phyloP scores from a whole-genome alignment of 768 basidiomycete genomes.

The Artomyces pyxidatus region DNA sequence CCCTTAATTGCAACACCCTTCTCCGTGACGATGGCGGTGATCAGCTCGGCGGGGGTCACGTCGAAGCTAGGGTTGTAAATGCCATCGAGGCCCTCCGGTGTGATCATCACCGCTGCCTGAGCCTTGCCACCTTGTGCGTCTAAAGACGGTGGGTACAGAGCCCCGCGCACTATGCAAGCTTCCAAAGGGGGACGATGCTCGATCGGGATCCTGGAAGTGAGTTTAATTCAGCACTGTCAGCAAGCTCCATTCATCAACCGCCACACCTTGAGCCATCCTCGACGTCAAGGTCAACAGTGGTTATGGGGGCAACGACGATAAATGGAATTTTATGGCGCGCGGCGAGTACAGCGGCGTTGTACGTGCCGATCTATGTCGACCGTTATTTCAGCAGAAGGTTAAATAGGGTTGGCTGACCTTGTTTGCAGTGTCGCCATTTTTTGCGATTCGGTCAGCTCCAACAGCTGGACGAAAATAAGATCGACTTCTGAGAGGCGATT shows the following conservation, averaged over 20 bases:
- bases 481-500: neutral
- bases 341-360: constrained; percentile 91
- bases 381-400: neutral
- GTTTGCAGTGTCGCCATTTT: constrained; percentile 96
- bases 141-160: constrained; percentile 47
- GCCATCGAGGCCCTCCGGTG: constrained; percentile 44
- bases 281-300: constrained; percentile 82
- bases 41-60: constrained; percentile 89
- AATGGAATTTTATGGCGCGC: constrained; percentile 84
- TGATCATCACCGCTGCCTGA: constrained; percentile 79
- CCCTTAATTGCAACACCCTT: constrained; percentile 80
- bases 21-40: constrained; percentile 93
- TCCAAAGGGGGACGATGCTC: constrained; percentile 87
- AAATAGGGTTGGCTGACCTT: constrained; percentile 42
- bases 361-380: constrained; percentile 67
- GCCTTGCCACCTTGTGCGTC: constrained; percentile 37
- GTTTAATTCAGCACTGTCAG: neutral
- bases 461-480: constrained; percentile 41
- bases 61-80: constrained; percentile 96
- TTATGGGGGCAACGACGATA: constrained; percentile 88
- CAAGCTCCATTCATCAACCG: neutral
- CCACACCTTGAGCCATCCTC: constrained; percentile 54
- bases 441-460: constrained; percentile 83
- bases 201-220: constrained; percentile 63
- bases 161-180: constrained; percentile 82